These are phyloP conservation scores for Hevea brasiliensis DNA, from an alignment of 345 rosid genomes.

Conservation along the genomic window DNA sequence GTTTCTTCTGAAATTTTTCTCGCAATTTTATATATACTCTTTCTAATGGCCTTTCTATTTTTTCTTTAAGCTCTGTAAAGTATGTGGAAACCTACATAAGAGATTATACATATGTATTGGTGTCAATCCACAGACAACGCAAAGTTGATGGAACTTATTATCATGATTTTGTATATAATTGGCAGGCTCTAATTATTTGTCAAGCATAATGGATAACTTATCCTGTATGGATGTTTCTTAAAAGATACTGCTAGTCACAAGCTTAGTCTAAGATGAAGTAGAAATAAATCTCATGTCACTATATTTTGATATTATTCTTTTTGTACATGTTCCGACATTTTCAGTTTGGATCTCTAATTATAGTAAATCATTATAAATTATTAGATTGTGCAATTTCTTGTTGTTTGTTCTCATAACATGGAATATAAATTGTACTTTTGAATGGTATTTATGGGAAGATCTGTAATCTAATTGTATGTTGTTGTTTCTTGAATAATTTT, in stretches of 20 bases:
- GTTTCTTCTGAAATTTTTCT: not conserved
- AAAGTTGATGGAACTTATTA: not conserved
- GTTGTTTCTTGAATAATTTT: constrained; percentile 10
- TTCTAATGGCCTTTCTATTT: not conserved
- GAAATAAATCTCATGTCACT: not conserved
- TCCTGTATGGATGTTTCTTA: not conserved
- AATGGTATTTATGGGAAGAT: not conserved
- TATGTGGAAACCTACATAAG: not conserved
- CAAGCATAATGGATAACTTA: not conserved
- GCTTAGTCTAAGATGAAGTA: not conserved
- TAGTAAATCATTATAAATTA: not conserved
- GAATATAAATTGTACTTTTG: constrained; percentile 6
- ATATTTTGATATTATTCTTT: not conserved
- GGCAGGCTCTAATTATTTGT: not conserved
- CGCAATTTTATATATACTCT: not conserved
- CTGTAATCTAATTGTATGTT: not conserved
- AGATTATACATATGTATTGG: not conserved
- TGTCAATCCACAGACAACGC: not conserved
- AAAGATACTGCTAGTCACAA: not conserved
- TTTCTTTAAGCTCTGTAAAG: constrained; percentile 8
- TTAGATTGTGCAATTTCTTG: not conserved
- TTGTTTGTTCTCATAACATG: constrained; percentile 13
- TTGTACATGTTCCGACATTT: not conserved
- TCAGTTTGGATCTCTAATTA: constrained; percentile 8
- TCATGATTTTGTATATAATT: not conserved